Base-by-base conservation (phyloP, 768 basidiomycete species). In the Psilocybe subaeruginosa region DNA sequence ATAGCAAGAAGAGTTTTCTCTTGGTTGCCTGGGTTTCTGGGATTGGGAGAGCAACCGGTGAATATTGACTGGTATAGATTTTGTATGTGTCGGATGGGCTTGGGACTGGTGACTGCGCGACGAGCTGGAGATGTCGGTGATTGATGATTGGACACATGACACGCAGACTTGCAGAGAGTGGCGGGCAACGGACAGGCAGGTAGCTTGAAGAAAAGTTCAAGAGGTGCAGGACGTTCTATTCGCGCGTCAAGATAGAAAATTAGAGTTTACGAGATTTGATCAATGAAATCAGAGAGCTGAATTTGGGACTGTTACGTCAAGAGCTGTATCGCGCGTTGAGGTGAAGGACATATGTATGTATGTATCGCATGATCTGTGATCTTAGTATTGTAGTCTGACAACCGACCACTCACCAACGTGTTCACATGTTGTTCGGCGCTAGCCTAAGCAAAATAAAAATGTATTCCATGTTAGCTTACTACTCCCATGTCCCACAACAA, bases 401-500 rank as follows among this genome's bases (percentile, higher is more conserved):
- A 39, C 8, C 14, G 41, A 35, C 33, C 33, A 35, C 33, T 23
- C 23, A 23, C 23, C 23, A 23, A 11, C 33, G 6, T 35, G 41
- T 43, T 43, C 41, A 11, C 41, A 16, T 39, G 41, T 16, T 43
- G 14, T n/a, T 16, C 41, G 9, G 41, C 11, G 33, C 41, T 43
- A 43, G 6, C 14, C 4, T 43, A 16, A 8, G 41, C 37, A 43
- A 43, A 43, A 43, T 43, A 43, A 43, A 23, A 23, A 23, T 23
- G 23, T 23, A 23, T 23, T 39, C 33, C 46, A 43, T 12, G 41
- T 43, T 43, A 16, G 41, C 11, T 11, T 43, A 43, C 41, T 60
- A 35, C 53, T 41, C 39, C 45, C 53, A 29, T 46, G 37, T 39
- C 37, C 37, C 37, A 56, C 56, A 57, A 66, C 23, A 23, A 1